A percentile compares a stretch with the other conserved stretches of the same genome.
These are phyloP conservation scores for Pyrenochaeta sp. DNA, from an alignment of 2,329 filamentous ascomycete species.

Conservation along the genomic window DNA sequence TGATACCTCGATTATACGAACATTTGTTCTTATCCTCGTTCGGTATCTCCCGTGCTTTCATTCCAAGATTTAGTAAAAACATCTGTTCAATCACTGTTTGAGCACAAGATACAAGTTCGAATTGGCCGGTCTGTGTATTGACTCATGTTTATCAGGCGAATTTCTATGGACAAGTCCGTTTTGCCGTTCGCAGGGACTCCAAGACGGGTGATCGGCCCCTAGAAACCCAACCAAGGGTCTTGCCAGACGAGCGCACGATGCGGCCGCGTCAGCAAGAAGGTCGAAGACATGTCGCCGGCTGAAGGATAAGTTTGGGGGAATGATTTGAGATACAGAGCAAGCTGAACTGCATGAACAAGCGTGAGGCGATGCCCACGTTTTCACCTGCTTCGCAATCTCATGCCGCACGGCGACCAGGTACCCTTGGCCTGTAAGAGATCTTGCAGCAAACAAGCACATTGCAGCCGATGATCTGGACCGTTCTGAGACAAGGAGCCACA, in stretches of 20 bases:
- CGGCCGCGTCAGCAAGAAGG: background rate
- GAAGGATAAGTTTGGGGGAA: background rate
- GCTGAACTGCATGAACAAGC: background rate
- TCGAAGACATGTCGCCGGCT: background rate
- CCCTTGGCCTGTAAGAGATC: background rate
- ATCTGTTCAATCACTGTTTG: too few species aligned
- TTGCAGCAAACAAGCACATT: background rate
- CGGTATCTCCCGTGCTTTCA: too few species aligned
- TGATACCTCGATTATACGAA: too few species aligned
- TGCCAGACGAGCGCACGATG: background rate
- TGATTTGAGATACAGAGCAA: background rate
- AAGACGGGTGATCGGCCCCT: conserved; percentile 17
- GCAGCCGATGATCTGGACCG: conserved; percentile 17
- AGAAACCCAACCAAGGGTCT: conserved; percentile 4
- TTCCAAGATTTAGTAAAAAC: too few species aligned
- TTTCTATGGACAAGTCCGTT: too few species aligned
- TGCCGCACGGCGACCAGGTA: background rate
- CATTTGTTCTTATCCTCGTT: too few species aligned
- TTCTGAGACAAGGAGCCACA: conserved; percentile 17
- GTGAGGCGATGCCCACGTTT: background rate
- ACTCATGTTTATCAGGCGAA: too few species aligned
- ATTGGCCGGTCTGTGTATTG: too few species aligned
- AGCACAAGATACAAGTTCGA: too few species aligned
- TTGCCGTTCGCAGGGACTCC: background rate
- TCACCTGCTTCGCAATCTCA: background rate